These are phyloP conservation scores for Schoenoplectus tabernaemontani DNA, from an alignment of 202 grass and related monocot genomes.

Conservation along the genomic window DNA sequence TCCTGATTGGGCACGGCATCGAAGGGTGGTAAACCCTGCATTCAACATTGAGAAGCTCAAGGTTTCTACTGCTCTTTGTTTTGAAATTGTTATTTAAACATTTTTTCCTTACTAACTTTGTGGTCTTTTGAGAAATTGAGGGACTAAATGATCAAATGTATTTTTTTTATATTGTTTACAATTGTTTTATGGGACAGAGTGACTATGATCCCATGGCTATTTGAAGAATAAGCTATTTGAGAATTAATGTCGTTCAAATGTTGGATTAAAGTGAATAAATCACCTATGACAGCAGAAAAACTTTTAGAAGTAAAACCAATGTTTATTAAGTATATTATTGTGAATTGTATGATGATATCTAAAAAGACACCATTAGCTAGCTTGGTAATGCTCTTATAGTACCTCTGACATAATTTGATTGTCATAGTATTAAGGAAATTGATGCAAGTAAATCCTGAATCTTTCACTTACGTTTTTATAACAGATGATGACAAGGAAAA, in stretches of 20 bases:
- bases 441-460: neutral
- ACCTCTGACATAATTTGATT: neutral
- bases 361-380: neutral
- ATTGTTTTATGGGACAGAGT: too few relatives aligned
- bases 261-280: neutral
- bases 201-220: neutral
- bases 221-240: neutral
- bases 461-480: neutral
- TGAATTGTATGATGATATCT: neutral
- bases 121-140: neutral
- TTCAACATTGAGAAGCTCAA: conserved; percentile 56
- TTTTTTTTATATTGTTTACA: too few relatives aligned
- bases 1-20: conserved; percentile 36
- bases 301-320: neutral
- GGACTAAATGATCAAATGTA: neutral
- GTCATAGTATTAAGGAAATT: neutral
- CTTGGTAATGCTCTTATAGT: neutral
- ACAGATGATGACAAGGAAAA: conserved; percentile 35
- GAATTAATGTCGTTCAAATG: neutral
- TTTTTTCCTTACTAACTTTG: neutral
- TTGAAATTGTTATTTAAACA: neutral
- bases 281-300: neutral
- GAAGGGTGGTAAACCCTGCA: conserved; percentile 38
- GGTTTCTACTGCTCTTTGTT: conserved; percentile 8
- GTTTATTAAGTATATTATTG: neutral